phyloP scores from a whole-genome alignment of 1,284 basidiomycete genomes.

The Waitea zeae region DNA sequence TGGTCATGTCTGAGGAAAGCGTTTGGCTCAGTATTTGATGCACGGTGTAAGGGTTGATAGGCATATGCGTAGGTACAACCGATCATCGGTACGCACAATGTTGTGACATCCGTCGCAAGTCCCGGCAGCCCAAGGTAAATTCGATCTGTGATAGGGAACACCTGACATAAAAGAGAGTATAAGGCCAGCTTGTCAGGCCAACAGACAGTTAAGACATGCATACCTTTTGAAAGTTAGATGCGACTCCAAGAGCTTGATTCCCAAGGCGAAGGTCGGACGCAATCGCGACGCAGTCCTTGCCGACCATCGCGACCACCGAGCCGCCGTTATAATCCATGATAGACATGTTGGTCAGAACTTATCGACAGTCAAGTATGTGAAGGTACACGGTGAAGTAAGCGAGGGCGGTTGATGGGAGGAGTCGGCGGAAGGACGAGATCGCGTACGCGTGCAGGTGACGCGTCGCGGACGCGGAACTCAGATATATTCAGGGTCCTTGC shows the following conservation, averaged over 20 bases:
- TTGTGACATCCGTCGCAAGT: constrained; percentile 85
- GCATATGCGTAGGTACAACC: constrained; percentile 5
- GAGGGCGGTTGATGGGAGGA: too few relatives aligned
- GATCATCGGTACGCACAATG: constrained; percentile 43
- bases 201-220: too few relatives aligned
- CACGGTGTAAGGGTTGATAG: too few relatives aligned
- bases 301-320: constrained; percentile 97
- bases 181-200: constrained; percentile 1
- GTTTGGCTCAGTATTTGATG: too few relatives aligned
- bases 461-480: too few relatives aligned
- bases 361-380: too few relatives aligned
- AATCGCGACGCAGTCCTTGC: constrained; percentile 98
- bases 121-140: constrained; percentile 90
- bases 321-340: constrained; percentile 88
- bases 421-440: too few relatives aligned
- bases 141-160: constrained; percentile 89
- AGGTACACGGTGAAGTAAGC: too few relatives aligned
- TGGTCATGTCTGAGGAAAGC: constrained; percentile 55
- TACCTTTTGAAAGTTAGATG: constrained; percentile 91
- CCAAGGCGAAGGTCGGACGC: constrained; percentile 91
- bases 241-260: constrained; percentile 77
- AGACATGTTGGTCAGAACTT: constrained; percentile 37
- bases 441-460: too few relatives aligned
- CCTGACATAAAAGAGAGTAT: too few relatives aligned
- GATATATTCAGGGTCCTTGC: too few relatives aligned